Evolutionary conservation across 257 asterid genomes (phyloP), one percentile per base, ranked within the genome.

Genomic region (Nicotiana undulata): DNA sequence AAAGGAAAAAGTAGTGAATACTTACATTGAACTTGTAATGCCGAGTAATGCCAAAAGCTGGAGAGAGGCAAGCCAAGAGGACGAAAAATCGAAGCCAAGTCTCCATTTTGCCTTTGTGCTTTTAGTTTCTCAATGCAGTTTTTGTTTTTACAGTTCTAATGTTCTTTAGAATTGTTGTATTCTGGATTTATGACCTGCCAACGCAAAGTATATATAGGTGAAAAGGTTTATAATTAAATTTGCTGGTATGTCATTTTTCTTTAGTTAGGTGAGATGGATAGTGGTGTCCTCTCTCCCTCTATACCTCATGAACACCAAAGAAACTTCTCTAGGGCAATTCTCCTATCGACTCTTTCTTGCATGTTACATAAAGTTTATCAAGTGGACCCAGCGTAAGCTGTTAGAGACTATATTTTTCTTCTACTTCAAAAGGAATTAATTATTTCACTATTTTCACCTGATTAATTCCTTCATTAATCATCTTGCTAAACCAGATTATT

Each of bases 21-120:
- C 98, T 93, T 86, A 93, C 98, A 60, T 94, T 91, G 82, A 94
- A 93, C 82, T 89, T 93, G 89, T 93, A 94, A 68, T 83, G 92
- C 16, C 98, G 98, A 86, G 93, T 92, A 34, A 84, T 82, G 78
- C 88, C 92, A 6, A 87, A 5, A 31, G 83, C 79, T 0, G 93
- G 93, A 67, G 79, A 22, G 6, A 89, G 22, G 51, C 51, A 80
- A 58, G 90, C 77, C 31, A 89, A 84, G 79, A 94, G 72, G 82
- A 91, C 65, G 68, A 90, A 76, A 58, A 77, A 81, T 2, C 90
- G 89, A 83, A 85, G 75, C 89, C 85, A 81, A 24, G 74, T 55
- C 79, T 22, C 89, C 97, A 92, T 92, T 34, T 37, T 55, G 28
- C 6, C 18, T 67, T 63, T 66, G 29, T 68, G 20, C 9, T 24